phyloP scores from a whole-genome alignment of 176 grass and related monocot genomes.

The Urochloa ruziziensis region DNA sequence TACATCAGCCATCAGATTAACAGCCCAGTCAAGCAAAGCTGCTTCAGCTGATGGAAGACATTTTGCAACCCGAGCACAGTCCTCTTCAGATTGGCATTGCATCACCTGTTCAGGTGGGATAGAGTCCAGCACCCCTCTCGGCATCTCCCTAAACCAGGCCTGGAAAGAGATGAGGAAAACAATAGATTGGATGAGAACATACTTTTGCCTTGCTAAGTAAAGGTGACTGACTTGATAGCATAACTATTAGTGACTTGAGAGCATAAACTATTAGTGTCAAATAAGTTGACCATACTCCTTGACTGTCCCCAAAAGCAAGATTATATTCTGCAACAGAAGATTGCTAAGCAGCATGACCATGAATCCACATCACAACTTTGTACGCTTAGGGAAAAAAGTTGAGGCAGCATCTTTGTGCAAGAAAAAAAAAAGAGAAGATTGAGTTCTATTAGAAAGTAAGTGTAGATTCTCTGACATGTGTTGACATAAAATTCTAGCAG shows the following conservation, averaged over 20 bases:
- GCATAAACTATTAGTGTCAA: conserved; percentile 4
- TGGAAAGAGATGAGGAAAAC: conserved; percentile 14
- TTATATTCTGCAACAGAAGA: conserved; percentile 12
- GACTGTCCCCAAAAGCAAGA: conserved; percentile 8
- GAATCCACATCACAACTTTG: neutral
- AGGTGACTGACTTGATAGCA: neutral
- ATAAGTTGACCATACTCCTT: neutral
- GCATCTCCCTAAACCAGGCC: conserved; percentile 88
- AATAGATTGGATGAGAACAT: conserved; percentile 10
- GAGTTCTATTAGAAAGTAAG: neutral
- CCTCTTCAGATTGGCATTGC: conserved; percentile 71
- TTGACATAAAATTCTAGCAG: neutral
- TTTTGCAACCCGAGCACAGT: conserved; percentile 54
- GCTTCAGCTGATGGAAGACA: conserved; percentile 51
- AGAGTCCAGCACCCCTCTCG: conserved; percentile 58
- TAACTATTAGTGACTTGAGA: neutral
- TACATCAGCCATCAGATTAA: conserved; percentile 79
- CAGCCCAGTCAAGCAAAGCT: conserved; percentile 66
- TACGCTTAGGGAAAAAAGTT: neutral
- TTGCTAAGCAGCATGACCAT: neutral
- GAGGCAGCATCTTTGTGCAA: neutral
- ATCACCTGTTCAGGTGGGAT: conserved; percentile 71
- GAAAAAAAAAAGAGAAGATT: conserved; percentile 6
- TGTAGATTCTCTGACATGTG: neutral
- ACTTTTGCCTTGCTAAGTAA: neutral